Conservation (phyloP, 441 rosid species). For the Arabidopsis lyrata region DNA sequence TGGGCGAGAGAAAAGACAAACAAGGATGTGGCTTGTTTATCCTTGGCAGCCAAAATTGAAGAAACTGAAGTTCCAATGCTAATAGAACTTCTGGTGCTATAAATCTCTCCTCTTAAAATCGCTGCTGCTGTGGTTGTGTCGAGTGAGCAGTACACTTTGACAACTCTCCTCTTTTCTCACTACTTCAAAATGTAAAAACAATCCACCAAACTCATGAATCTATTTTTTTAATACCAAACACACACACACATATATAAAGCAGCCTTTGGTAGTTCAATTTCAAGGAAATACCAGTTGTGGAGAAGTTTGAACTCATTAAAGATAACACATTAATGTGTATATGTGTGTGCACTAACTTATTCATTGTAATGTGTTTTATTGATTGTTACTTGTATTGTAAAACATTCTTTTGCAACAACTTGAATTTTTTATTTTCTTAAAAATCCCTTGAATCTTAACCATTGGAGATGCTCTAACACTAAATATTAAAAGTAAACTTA, state of each 20-base stretch:
- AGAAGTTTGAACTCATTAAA: constrained; percentile 35
- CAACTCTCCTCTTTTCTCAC: constrained; percentile 44
- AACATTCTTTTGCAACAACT: too few species aligned
- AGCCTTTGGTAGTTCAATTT: constrained; percentile 19
- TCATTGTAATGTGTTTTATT: too few species aligned
- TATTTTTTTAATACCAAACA: neutral
- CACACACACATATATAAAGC: constrained; percentile 16
- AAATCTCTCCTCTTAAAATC: neutral
- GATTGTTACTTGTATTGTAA: too few species aligned
- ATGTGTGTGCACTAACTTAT: constrained; percentile 34
- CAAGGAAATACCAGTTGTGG: constrained; percentile 33
- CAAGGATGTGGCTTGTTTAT: constrained; percentile 85
- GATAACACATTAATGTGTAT: constrained; percentile 13
- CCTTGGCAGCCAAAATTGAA: constrained; percentile 85
- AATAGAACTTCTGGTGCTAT: constrained; percentile 71
- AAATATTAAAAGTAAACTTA: too few species aligned
- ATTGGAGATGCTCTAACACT: too few species aligned
- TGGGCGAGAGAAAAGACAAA: too few species aligned
- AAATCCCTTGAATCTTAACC: too few species aligned
- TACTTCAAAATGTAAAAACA: constrained; percentile 41
- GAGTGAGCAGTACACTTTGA: constrained; percentile 45
- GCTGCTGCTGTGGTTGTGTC: constrained; percentile 67
- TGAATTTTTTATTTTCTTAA: too few species aligned
- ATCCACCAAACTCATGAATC: constrained; percentile 26
- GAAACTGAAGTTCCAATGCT: constrained; percentile 67